Conservation (phyloP, 2,329 filamentous ascomycete species). For the Coniella vitis region DNA sequence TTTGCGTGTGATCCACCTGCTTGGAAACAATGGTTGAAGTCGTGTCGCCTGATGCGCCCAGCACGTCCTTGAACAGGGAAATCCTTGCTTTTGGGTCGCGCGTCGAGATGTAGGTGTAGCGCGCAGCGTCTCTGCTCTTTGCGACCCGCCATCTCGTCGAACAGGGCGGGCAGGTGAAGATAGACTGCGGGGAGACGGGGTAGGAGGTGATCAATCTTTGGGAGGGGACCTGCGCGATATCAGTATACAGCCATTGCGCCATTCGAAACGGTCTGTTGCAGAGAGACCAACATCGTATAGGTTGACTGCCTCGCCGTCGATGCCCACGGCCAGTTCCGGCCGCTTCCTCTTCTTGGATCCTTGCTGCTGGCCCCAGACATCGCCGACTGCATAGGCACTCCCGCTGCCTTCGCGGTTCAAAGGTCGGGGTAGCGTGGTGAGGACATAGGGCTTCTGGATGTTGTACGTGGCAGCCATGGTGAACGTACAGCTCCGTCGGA, state of each 20-base stretch:
- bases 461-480: slow-evolving; percentile 53
- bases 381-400: slow-evolving; percentile 49
- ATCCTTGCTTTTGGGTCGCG: slow-evolving; percentile 43
- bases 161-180: slow-evolving; percentile 55
- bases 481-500: neutral
- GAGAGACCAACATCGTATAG: slow-evolving; percentile 53
- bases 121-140: slow-evolving; percentile 40
- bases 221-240: slow-evolving; percentile 45
- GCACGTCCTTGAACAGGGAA: slow-evolving; percentile 52
- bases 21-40: slow-evolving; percentile 42
- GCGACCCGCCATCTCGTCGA: slow-evolving; percentile 48
- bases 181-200: slow-evolving; percentile 57
- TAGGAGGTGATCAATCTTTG: slow-evolving; percentile 59
- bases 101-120: slow-evolving; percentile 57
- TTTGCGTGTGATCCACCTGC: slow-evolving; percentile 32
- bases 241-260: slow-evolving; percentile 9
- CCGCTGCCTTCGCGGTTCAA: slow-evolving; percentile 39
- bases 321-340: slow-evolving; percentile 55
- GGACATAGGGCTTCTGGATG: slow-evolving; percentile 57
- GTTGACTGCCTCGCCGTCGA: slow-evolving; percentile 57
- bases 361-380: slow-evolving; percentile 53
- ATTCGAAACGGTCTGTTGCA: neutral
- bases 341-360: slow-evolving; percentile 56
- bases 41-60: slow-evolving; percentile 44
- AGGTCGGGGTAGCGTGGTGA: slow-evolving; percentile 52